Evolutionary conservation across 495 filamentous ascomycete species (phyloP).

Genomic region (Hypoxylon cercidicola): DNA sequence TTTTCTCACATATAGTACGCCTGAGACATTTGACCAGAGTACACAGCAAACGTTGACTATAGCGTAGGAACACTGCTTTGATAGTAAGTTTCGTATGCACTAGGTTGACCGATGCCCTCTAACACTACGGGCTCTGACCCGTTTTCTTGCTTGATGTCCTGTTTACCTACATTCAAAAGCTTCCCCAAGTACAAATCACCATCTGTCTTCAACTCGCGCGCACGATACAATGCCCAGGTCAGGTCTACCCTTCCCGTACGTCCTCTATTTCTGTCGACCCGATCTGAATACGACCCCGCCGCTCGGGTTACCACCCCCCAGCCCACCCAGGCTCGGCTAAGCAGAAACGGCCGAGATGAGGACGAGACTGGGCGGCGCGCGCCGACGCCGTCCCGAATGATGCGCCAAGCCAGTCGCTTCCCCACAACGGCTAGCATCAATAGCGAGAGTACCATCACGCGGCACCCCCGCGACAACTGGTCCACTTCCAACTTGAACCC

Average conservation of each 20-base stretch:
- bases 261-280: not conserved
- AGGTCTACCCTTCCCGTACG: conserved; percentile 8
- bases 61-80: too few relatives aligned
- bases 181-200: too few relatives aligned
- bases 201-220: not conserved
- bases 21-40: too few relatives aligned
- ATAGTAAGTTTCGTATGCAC: not conserved
- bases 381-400: not conserved
- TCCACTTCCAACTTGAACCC: conserved; percentile 11
- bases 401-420: conserved; percentile 3
- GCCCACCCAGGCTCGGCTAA: not conserved
- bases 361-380: not conserved
- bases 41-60: too few relatives aligned
- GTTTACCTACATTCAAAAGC: not conserved
- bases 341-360: not conserved
- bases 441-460: not conserved
- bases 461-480: conserved; percentile 16
- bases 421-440: not conserved
- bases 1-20: too few relatives aligned
- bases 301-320: not conserved
- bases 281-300: conserved; percentile 2
- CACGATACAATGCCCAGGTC: conserved; percentile 14
- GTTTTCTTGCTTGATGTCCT: not conserved
- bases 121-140: too few relatives aligned
- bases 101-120: too few relatives aligned